Base-by-base conservation (phyloP, 176 grass and related monocot genomes). In the Lolium rigidum region DNA sequence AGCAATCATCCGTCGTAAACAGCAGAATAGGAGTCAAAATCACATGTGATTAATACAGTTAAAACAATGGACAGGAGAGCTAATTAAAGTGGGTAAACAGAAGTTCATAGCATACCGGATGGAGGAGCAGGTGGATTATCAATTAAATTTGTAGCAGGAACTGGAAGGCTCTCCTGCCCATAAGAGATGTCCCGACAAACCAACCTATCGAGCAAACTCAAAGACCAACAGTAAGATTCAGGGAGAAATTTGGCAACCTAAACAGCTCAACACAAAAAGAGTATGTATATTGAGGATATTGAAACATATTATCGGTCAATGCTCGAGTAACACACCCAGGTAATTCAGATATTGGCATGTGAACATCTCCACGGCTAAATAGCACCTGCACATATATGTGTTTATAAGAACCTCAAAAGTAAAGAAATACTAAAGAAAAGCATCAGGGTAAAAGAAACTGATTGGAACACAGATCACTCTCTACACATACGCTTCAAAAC, bases 71-170 rank as follows among this genome's bases (percentile, higher is more conserved):
- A 41, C 41, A 46, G 14, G 28, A 74, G 9, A 70, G 24, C 11
- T 69, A 76, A 41, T 50, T 76, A 48, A 66, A 80, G 21, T 41
- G 17, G 5, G 13, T 78, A 58, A 38, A 41, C 50, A 17, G 21
- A 62, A 61, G 54, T 72, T 56, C 24, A 21, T 77, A 85, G 72
- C 63, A 90, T 86, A 82, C 90, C 90, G 85, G 80, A 85, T 70
- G 92, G 95, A 82, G 88, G 62, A 65, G 84, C 48, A 58, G 92
- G 90, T 37, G 92, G 88, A 67, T 88, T 82, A 89, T 97, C 95
- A 72, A 97, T 81, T 61, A 86, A 78, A 92, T 97, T 97, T 76
- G 95, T 89, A 62, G 86, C 88, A 35, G 92, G 92, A 80, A 97
- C 89, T 50, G 75, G 90, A 62, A 94, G 39, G 24, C 80, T 92